Conservation (phyloP, 2,329 filamentous ascomycete genomes). For the Talaromyces sp. region DNA sequence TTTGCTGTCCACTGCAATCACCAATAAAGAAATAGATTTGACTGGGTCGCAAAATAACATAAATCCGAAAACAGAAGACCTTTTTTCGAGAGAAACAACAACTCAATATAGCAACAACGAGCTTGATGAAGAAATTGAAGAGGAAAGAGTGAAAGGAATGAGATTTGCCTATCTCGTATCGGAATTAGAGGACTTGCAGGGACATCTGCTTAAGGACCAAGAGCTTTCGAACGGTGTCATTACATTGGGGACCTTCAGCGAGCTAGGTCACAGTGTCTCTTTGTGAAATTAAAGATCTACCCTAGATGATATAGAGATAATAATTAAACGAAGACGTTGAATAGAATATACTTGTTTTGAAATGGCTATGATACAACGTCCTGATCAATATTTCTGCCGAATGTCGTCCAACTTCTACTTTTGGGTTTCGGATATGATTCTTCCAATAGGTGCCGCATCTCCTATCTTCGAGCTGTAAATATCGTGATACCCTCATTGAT, state of each 20-base stretch:
- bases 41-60: background rate
- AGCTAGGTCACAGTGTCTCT: constrained; percentile 3
- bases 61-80: background rate
- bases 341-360: background rate
- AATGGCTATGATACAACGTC: background rate
- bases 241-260: constrained; percentile 11
- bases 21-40: constrained; percentile 3
- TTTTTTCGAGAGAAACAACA: background rate
- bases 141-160: constrained; percentile 1
- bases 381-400: background rate
- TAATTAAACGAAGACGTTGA: background rate
- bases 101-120: background rate
- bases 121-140: constrained; percentile 6
- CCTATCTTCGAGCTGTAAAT: background rate
- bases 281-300: background rate
- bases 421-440: background rate
- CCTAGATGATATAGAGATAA: background rate
- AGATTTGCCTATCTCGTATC: constrained; percentile 12
- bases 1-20: constrained; percentile 5
- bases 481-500: background rate
- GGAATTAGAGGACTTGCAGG: constrained; percentile 15
- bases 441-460: background rate
- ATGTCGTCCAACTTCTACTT: background rate
- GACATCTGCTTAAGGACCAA: constrained; percentile 9
- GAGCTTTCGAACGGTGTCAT: constrained; percentile 14